phyloP scores from a whole-genome alignment of 495 filamentous ascomycete genomes.

The Penicillium daleae region DNA sequence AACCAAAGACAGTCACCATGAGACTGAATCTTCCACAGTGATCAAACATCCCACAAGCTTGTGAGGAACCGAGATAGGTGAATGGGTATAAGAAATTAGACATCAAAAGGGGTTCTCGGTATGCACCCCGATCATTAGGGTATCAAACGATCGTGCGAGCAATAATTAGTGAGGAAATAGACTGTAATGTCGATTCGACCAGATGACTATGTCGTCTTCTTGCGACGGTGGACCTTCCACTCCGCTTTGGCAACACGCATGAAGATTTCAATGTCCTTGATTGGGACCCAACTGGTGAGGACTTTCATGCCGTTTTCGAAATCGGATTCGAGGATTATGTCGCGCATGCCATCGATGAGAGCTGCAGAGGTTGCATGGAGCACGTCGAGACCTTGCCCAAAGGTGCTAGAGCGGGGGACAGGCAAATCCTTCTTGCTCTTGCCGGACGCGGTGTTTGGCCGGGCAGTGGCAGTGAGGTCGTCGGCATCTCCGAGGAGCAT shows the following conservation, averaged over 20 bases:
- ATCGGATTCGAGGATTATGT: slow-evolving; percentile 89
- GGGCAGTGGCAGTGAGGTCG: slow-evolving; percentile 22
- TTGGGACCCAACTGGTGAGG: slow-evolving; percentile 92
- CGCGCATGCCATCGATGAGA: slow-evolving; percentile 87
- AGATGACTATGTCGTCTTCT: slow-evolving; percentile 33
- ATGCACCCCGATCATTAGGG: slow-evolving; percentile 31
- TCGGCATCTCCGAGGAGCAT: slow-evolving; percentile 87
- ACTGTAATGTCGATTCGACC: neutral
- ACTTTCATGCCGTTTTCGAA: slow-evolving; percentile 99
- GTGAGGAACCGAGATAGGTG: slow-evolving; percentile 14
- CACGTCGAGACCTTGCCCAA: slow-evolving; percentile 76
- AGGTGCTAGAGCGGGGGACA: slow-evolving; percentile 39
- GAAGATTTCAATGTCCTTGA: slow-evolving; percentile 91
- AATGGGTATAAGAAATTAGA: slow-evolving; percentile 29
- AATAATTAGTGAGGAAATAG: slow-evolving; percentile 13
- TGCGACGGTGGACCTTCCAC: slow-evolving; percentile 75
- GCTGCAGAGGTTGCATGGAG: slow-evolving; percentile 90
- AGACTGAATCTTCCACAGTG: neutral
- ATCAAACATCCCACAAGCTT: slow-evolving; percentile 9
- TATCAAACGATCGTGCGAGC: slow-evolving; percentile 27
- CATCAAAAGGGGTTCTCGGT: slow-evolving; percentile 22
- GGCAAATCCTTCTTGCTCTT: slow-evolving; percentile 46
- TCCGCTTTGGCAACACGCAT: slow-evolving; percentile 94
- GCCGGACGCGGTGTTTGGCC: slow-evolving; percentile 40
- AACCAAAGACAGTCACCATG: neutral